These are phyloP conservation scores for Neurospora hispaniola DNA, from an alignment of 495 filamentous ascomycete genomes.

Conservation along the genomic window DNA sequence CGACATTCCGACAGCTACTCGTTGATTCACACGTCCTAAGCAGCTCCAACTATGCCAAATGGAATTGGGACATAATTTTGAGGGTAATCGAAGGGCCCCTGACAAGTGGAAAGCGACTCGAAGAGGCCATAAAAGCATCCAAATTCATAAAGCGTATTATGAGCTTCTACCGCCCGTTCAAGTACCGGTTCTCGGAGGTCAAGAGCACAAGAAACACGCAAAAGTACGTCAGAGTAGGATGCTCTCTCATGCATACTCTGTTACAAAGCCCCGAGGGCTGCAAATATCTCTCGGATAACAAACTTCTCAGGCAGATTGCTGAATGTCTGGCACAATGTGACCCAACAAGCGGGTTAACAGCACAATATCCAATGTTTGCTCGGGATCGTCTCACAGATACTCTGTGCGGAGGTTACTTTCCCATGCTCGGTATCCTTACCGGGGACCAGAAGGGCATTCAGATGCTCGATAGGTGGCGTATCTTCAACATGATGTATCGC, in stretches of 20 bases:
- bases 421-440: slow-evolving; percentile 78
- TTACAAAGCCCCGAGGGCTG: slow-evolving; percentile 76
- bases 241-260: slow-evolving; percentile 73
- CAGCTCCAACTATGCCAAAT: slow-evolving; percentile 80
- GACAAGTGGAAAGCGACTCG: slow-evolving; percentile 80
- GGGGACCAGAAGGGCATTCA: slow-evolving; percentile 68
- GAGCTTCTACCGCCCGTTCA: slow-evolving; percentile 94
- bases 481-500: slow-evolving; percentile 99
- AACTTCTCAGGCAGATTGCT: slow-evolving; percentile 83
- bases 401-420: slow-evolving; percentile 84
- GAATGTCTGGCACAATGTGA: slow-evolving; percentile 94
- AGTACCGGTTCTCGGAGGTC: slow-evolving; percentile 81
- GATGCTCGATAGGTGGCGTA: slow-evolving; percentile 92
- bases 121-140: slow-evolving; percentile 87
- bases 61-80: slow-evolving; percentile 91
- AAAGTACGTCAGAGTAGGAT: slow-evolving; percentile 83
- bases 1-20: slow-evolving; percentile 72
- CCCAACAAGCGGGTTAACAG: slow-evolving; percentile 78
- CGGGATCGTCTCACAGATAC: slow-evolving; percentile 71
- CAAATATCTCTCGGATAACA: slow-evolving; percentile 79
- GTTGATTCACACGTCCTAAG: slow-evolving; percentile 80
- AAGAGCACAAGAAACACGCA: slow-evolving; percentile 85
- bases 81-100: slow-evolving; percentile 88
- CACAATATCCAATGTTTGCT: slow-evolving; percentile 79
- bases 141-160: slow-evolving; percentile 93